phyloP scores from a whole-genome alignment of 768 basidiomycete genomes.

The Mycena latifolia region DNA sequence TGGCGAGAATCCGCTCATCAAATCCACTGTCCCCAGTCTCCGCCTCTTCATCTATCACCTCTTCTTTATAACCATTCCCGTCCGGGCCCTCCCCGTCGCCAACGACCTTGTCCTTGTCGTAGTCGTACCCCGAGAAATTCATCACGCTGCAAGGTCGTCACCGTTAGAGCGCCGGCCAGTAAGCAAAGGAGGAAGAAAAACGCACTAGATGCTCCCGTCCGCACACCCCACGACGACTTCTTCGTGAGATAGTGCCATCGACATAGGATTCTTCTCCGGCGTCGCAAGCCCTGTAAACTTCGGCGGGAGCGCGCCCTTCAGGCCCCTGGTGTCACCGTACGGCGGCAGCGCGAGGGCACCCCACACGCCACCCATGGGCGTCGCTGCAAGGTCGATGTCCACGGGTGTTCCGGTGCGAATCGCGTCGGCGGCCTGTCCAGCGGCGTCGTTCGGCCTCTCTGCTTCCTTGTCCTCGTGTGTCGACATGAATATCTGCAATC shows the following conservation, averaged over 20 bases:
- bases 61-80: conserved; percentile 44
- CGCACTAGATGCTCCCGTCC: conserved; percentile 93
- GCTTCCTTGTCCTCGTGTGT: conserved; percentile 75
- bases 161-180: neutral
- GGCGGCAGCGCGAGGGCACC: conserved; percentile 66
- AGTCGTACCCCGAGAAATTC: conserved; percentile 72
- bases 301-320: conserved; percentile 70
- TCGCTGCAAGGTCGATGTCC: conserved; percentile 74
- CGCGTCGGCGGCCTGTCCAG: neutral
- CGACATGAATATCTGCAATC: conserved; percentile 80
- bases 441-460: conserved; percentile 35
- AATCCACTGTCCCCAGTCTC: conserved; percentile 25
- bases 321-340: conserved; percentile 62
- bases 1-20: conserved; percentile 34
- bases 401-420: conserved; percentile 52
- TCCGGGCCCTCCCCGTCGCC: conserved; percentile 70
- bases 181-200: conserved; percentile 34
- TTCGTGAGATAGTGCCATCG: conserved; percentile 91
- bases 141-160: conserved; percentile 56
- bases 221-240: conserved; percentile 94
- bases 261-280: conserved; percentile 96
- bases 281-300: conserved; percentile 86
- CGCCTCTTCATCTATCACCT: conserved; percentile 4
- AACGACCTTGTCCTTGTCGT: conserved; percentile 62
- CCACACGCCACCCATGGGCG: conserved; percentile 84